Base-by-base conservation (phyloP, 495 filamentous ascomycete species). In the Cercophora samala region DNA sequence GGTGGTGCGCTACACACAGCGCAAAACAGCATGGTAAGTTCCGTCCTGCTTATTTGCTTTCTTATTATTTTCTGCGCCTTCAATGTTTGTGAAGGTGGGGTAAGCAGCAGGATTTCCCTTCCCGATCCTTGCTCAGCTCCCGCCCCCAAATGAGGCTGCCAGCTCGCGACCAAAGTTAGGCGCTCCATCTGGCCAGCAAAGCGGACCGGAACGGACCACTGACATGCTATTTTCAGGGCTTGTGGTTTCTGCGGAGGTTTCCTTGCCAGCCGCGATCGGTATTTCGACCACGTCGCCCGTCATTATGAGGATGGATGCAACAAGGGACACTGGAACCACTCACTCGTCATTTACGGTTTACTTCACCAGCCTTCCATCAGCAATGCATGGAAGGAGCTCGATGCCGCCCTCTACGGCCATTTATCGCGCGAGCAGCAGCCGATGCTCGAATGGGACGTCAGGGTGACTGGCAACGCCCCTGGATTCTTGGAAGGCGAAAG, bases 161-260 rank as follows among this genome's bases (percentile, higher is more conserved):
- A 46, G 11, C 37, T 46, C 6, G 37, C 54, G 37, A 21, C 37
- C 46, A 54, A 22, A 32, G 19, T 24, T 26, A 26, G 9, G 18
- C 60, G 13, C n/a, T 56, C 17, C 5, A 42, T 24, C 17, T 25
- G 26, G 23, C 17, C 58, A 74, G 54, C 69, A 56, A 32, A 75
- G 74, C 68, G 73, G 74, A 52, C 74, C 69, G 8, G 24, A 54
- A 17, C 74, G 75, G 51, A 64, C 23, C 59, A 42, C 53, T 21
- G 17, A 15, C 51, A 24, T 51, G 17, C 58, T 68, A 54, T 65
- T 60, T 63, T 13, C 25, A 70, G 68, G 76, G 82, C 78, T 4
- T 84, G 82, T 62, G 82, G 82, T 26, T 84, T 84, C 65, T 84
- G 82, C 65, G 81, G 79, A 37, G 82, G 77, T 1, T 78, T 83